Evolutionary conservation across 768 basidiomycete species (phyloP).

Genomic region (Termitomyces sp.): DNA sequence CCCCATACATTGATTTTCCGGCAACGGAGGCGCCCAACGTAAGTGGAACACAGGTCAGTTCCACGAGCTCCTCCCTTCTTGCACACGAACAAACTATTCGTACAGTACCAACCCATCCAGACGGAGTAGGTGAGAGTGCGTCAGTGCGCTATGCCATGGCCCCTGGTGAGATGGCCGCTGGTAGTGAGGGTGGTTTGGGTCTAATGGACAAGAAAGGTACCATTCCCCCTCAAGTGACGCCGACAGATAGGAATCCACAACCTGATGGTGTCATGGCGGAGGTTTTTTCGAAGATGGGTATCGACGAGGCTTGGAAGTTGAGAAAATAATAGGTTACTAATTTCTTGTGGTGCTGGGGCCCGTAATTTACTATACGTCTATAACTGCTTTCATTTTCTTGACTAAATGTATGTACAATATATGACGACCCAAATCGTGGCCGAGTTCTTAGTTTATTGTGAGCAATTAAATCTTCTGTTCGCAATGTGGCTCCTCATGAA

Average conservation of each 20-base stretch:
- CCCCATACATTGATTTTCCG: constrained; percentile 38
- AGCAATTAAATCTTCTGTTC: not conserved
- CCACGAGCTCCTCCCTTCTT: constrained; percentile 33
- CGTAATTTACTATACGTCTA: not conserved
- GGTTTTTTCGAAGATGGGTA: constrained; percentile 40
- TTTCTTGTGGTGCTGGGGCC: constrained; percentile 1
- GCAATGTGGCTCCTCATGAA: not conserved
- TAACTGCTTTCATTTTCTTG: not conserved
- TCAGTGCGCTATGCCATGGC: constrained; percentile 36
- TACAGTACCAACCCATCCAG: constrained; percentile 32
- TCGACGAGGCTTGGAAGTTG: constrained; percentile 43
- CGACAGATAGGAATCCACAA: constrained; percentile 42
- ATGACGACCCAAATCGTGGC: not conserved
- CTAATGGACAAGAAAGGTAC: constrained; percentile 39
- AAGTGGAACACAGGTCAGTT: constrained; percentile 31
- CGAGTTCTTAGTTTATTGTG: not conserved
- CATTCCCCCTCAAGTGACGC: constrained; percentile 27
- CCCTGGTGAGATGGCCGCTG: constrained; percentile 43
- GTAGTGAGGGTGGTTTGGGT: constrained; percentile 36
- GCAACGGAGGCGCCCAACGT: constrained; percentile 35
- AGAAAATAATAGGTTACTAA: constrained; percentile 36
- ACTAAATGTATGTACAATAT: not conserved
- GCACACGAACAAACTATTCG: constrained; percentile 42
- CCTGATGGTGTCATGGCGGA: constrained; percentile 39
- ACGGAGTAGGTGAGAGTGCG: constrained; percentile 44